These are phyloP conservation scores for Drosera spatulata DNA, from an alignment of 179 eudicot species.

Conservation along the genomic window DNA sequence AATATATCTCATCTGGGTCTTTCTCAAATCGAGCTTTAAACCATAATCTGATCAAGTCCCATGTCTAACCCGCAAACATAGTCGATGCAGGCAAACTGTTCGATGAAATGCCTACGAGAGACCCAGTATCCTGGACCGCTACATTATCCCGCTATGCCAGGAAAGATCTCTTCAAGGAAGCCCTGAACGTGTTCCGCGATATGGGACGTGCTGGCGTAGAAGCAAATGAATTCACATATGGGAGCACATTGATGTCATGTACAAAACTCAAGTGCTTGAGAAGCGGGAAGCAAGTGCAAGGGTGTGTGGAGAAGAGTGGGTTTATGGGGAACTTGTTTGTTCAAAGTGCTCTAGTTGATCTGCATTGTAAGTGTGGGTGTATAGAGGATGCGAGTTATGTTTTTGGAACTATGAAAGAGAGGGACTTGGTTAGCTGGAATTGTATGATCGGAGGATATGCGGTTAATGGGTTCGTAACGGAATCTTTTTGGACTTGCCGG, in stretches of 20 bases:
- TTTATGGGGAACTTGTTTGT: conserved; percentile 42
- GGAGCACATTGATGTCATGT: conserved; percentile 47
- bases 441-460: conserved; percentile 58
- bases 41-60: too few species aligned
- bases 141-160: conserved; percentile 52
- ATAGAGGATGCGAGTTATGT: conserved; percentile 41
- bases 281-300: conserved; percentile 47
- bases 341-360: conserved; percentile 52
- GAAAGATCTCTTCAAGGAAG: conserved; percentile 36
- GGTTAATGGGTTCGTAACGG: conserved; percentile 22
- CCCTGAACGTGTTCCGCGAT: conserved; percentile 30
- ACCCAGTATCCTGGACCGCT: conserved; percentile 58
- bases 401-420: conserved; percentile 37
- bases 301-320: conserved; percentile 51
- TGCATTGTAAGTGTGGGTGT: conserved; percentile 56
- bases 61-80: conserved; percentile 9
- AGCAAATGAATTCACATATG: conserved; percentile 58
- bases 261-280: conserved; percentile 31
- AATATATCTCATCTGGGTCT: too few species aligned
- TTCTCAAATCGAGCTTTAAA: too few species aligned
- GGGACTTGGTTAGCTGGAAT: conserved; percentile 66
- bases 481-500: conserved; percentile 27
- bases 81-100: conserved; percentile 43
- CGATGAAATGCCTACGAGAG: conserved; percentile 47
- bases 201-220: conserved; percentile 36